Conservation (phyloP, 345 rosid genomes). For the Hypericum androsaemum region DNA sequence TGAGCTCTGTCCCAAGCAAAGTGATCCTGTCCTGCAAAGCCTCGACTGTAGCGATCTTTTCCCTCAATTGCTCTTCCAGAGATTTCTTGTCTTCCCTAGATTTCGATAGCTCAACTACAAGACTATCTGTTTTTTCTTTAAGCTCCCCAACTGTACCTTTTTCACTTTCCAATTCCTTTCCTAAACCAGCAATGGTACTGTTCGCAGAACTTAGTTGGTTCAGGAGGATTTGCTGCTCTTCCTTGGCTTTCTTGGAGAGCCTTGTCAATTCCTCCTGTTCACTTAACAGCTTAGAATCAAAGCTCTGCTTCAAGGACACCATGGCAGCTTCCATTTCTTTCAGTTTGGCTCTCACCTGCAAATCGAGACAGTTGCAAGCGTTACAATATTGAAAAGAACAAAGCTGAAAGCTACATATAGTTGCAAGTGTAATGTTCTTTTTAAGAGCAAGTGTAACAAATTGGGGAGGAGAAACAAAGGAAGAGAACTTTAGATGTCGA, state of each 20-base stretch:
- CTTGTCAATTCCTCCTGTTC: conserved; percentile 52
- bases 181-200: conserved; percentile 44
- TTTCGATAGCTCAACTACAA: conserved; percentile 39
- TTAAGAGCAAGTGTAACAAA: not conserved
- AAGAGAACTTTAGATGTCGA: too few relatives aligned
- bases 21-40: conserved; percentile 43
- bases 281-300: conserved; percentile 38
- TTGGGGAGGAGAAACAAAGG: not conserved
- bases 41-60: conserved; percentile 40
- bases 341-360: conserved; percentile 56
- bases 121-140: conserved; percentile 37
- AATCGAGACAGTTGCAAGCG: conserved; percentile 15
- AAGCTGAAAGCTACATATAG: not conserved
- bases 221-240: conserved; percentile 42
- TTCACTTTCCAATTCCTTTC: conserved; percentile 60
- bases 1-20: conserved; percentile 52
- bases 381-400: conserved; percentile 2
- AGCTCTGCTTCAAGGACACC: conserved; percentile 42
- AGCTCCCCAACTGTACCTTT: conserved; percentile 46
- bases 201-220: conserved; percentile 60
- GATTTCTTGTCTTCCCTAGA: conserved; percentile 45
- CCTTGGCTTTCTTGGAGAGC: conserved; percentile 42
- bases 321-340: conserved; percentile 58
- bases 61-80: conserved; percentile 48
- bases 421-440: conserved; percentile 1